These are phyloP conservation scores for Marasmius oreades DNA, from an alignment of 1,284 basidiomycete species.

Conservation along the genomic window DNA sequence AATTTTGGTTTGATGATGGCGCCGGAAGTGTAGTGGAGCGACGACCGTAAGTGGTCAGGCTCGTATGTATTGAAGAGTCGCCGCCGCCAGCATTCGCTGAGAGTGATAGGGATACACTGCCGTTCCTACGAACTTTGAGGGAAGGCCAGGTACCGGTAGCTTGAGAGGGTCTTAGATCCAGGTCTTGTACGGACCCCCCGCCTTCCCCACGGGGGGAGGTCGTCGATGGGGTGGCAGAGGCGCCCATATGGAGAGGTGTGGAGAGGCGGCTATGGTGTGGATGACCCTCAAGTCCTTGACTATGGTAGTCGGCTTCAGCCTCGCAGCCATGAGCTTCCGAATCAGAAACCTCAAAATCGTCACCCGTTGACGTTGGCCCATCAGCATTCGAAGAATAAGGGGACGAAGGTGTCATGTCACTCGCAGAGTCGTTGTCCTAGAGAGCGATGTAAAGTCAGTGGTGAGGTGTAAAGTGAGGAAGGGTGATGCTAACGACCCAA, in stretches of 20 bases:
- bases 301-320: not conserved
- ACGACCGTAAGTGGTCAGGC: slow-evolving; percentile 4
- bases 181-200: not conserved
- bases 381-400: not conserved
- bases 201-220: not conserved
- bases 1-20: not conserved
- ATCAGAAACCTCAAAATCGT: not conserved
- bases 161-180: slow-evolving; percentile 8
- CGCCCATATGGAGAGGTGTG: no score
- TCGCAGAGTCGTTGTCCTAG: not conserved
- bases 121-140: slow-evolving; percentile 5
- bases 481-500: not conserved
- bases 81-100: not conserved
- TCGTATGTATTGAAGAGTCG: not conserved
- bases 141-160: slow-evolving; percentile 12
- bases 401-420: not conserved
- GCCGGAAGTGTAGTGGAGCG: not conserved
- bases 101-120: not conserved
- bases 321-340: not conserved
- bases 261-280: not conserved
- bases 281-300: not conserved
- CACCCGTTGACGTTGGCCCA: not conserved
- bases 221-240: not conserved
- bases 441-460: not conserved
- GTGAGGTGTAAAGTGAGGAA: not conserved